Evolutionary conservation across 2,329 filamentous ascomycete species (phyloP).

Genomic region (Sporothrix pallida): DNA sequence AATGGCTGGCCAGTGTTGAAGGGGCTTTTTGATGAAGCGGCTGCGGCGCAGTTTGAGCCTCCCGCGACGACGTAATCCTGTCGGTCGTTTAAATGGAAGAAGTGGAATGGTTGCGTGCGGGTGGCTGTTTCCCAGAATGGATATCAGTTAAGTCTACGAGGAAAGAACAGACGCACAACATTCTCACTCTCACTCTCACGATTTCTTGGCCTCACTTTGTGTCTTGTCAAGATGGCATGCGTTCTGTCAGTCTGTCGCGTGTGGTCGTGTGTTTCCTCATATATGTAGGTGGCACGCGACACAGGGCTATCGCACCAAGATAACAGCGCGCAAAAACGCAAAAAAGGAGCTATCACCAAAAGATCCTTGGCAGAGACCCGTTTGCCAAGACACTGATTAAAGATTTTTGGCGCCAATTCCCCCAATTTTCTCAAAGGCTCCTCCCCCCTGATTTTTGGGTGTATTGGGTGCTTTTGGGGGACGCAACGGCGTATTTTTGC

Average conservation of each 20-base stretch:
- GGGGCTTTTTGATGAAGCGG: constrained; percentile 21
- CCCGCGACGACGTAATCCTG: constrained; percentile 13
- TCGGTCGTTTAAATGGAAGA: neutral
- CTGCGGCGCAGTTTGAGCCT: constrained; percentile 24
- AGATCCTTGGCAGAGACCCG: neutral
- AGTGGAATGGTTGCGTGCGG: neutral
- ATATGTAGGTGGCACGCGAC: neutral
- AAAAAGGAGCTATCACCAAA: neutral
- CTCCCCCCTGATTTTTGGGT: neutral
- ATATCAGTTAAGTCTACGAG: neutral
- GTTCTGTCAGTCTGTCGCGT: neutral
- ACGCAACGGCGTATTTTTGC: too few relatives aligned
- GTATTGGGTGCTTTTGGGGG: too few relatives aligned
- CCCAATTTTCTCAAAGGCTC: neutral
- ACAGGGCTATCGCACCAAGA: constrained; percentile 1
- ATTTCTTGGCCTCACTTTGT: too few relatives aligned
- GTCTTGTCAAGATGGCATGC: too few relatives aligned
- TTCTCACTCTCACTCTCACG: neutral
- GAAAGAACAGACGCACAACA: too few relatives aligned
- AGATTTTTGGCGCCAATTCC: constrained; percentile 13
- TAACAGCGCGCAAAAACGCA: neutral
- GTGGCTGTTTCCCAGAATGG: constrained; percentile 1
- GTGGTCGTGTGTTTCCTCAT: neutral
- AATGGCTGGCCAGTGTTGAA: neutral
- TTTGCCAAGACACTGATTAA: constrained; percentile 11